A percentile compares a stretch with the other conserved stretches of the same genome.
phyloP scores from a whole-genome alignment of 1,139 yeast genomes.

The Scheffersomyces illinoinensis region DNA sequence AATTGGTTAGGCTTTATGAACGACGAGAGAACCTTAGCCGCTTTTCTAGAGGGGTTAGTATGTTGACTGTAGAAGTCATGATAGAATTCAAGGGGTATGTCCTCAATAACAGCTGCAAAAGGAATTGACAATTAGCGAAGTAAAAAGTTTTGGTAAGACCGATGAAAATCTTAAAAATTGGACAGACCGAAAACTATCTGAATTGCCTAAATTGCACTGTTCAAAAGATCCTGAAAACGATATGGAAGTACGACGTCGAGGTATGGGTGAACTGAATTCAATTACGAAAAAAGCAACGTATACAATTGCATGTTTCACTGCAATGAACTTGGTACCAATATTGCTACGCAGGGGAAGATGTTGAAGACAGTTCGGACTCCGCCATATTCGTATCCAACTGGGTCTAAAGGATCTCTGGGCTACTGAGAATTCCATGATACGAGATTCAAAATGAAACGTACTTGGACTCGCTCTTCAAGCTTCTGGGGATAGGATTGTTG shows the following conservation, averaged over 20 bases:
- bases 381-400: neutral
- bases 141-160: no score
- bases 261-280: neutral
- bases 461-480: constrained; percentile 84
- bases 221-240: neutral
- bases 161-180: no score
- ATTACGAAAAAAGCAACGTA: neutral
- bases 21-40: constrained; percentile 89
- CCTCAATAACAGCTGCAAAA: neutral
- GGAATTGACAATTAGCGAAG: neutral
- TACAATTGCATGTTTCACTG: no score
- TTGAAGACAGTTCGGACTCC: neutral
- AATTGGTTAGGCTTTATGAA: constrained; percentile 95
- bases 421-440: neutral
- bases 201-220: neutral
- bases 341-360: neutral
- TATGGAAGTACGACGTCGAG: neutral
- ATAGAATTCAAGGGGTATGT: neutral
- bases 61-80: neutral
- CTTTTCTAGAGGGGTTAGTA: constrained; percentile 57
- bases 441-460: constrained; percentile 38
- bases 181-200: neutral
- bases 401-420: neutral
- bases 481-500: constrained; percentile 94
- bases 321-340: neutral